Evolutionary conservation across 495 filamentous ascomycete species (phyloP), one percentile per base, ranked within the genome.

Genomic region (Aspergillus avenaceus): DNA sequence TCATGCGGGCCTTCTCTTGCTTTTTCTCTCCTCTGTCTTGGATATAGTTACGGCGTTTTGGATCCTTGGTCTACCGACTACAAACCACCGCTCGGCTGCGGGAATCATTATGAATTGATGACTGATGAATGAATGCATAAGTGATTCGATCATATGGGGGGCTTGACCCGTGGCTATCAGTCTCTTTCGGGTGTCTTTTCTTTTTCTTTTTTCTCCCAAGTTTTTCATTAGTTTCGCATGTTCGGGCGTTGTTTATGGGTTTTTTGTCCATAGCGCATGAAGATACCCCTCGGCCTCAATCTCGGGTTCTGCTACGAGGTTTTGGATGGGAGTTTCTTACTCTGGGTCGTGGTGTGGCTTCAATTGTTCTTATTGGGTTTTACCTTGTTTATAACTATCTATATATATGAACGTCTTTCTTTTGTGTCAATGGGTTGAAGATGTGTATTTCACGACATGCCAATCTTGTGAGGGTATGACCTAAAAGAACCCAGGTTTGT

Each of bases 121-220:
- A 73, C 55, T 67, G 63, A 73, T 59, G 68, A 71, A 58, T 19
- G 69, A 59, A 73, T 65, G 70, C 56, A 68, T 64, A 65, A 59
- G 55, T 49, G 45, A 52, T 42, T 55, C 50, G 48, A 45, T 49
- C 46, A 29, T 41, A 43, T 51, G 41, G 50, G 48, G 61, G 59
- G 27, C 52, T 54, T 49, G 42, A 56, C 52, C 56, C 45, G 44
- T 53, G 47, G 46, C 29, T 40, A 47, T 50, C 22, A 58, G 49
- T 60, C 50, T 57, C 49, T 37, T 59, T 52, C 50, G 51, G 53
- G 51, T 60, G 53, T 50, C 56, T 40, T 41, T 58, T 50, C 47
- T 50, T 54, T 54, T 43, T 45, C 40, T 47, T 49, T 48, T 49
- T 13, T 45, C 42, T 56, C 50, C 24, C 41, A 21, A 31, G 54